phyloP scores from a whole-genome alignment of 805 yeast genomes.

The Zygosaccharomyces bisporus region DNA sequence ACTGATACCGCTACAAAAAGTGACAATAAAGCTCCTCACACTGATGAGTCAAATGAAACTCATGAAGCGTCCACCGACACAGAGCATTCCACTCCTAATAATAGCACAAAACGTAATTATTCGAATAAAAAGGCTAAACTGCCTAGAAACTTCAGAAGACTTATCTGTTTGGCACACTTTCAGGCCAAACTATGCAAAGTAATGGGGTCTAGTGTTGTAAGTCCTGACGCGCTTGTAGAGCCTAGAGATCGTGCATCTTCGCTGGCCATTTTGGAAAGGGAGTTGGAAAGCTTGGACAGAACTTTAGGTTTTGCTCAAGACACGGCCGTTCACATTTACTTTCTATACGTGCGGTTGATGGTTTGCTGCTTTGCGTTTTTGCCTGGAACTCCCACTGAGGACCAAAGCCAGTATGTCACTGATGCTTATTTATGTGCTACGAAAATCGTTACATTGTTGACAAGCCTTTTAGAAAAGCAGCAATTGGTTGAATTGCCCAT shows the following conservation, averaged over 20 bases:
- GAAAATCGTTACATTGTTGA: constrained; percentile 70
- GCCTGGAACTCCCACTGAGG: constrained; percentile 85
- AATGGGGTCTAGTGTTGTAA: constrained; percentile 80
- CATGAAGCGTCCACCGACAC: neutral
- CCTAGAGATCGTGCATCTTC: constrained; percentile 80
- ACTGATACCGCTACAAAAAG: neutral
- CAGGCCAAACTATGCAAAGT: constrained; percentile 79
- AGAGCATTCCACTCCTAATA: neutral
- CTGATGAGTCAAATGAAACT: neutral
- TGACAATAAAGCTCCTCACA: neutral
- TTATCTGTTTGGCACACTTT: constrained; percentile 71
- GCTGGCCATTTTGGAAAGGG: constrained; percentile 70
- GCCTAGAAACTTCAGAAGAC: constrained; percentile 67
- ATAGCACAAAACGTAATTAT: no score
- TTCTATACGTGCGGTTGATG: constrained; percentile 71
- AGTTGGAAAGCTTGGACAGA: constrained; percentile 66
- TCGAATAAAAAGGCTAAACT: constrained; percentile 32
- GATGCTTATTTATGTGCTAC: constrained; percentile 80
- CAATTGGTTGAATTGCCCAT: constrained; percentile 82
- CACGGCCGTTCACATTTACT: constrained; percentile 69
- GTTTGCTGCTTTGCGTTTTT: constrained; percentile 85
- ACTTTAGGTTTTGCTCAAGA: constrained; percentile 62
- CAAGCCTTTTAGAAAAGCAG: constrained; percentile 61
- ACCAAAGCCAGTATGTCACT: constrained; percentile 79
- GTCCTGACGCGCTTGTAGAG: constrained; percentile 87